Evolutionary conservation across 2,329 filamentous ascomycete species (phyloP).

Genomic region (Ilyonectria mors-panacis): DNA sequence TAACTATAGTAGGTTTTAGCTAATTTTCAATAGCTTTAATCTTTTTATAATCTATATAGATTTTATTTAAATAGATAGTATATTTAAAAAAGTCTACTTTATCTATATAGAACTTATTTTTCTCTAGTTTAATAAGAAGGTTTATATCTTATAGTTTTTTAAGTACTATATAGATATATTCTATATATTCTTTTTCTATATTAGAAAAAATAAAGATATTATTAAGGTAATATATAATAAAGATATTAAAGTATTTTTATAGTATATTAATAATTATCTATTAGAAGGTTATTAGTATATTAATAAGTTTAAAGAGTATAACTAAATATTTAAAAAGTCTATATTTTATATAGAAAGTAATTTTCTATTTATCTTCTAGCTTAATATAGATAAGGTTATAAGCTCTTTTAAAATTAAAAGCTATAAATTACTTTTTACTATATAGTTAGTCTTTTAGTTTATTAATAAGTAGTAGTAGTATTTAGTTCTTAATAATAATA

Average conservation of each 20-base stretch:
- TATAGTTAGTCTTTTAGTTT: conserved; percentile 41
- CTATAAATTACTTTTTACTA: too few species aligned
- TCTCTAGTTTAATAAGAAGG: conserved; percentile 25
- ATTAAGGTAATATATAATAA: conserved; percentile 34
- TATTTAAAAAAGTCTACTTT: conserved; percentile 28
- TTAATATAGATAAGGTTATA: conserved; percentile 51
- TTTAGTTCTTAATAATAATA: conserved; percentile 45
- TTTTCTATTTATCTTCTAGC: conserved; percentile 53
- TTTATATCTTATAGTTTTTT: conserved; percentile 32
- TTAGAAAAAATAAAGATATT: conserved; percentile 43
- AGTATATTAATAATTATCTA: conserved; percentile 37
- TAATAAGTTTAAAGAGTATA: conserved; percentile 37
- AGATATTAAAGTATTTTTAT: conserved; percentile 27
- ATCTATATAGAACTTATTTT: conserved; percentile 27
- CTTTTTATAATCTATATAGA: conserved; percentile 35
- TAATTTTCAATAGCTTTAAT: conserved; percentile 25
- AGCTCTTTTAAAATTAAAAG: too few species aligned
- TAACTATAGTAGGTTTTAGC: conserved; percentile 11
- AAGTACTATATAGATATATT: conserved; percentile 37
- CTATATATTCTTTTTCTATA: conserved; percentile 32
- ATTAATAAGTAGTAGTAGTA: conserved; percentile 40
- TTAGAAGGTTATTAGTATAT: conserved; percentile 37
- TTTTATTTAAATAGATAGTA: conserved; percentile 26
- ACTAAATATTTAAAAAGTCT: conserved; percentile 52
- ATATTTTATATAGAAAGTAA: conserved; percentile 50